Conservation (phyloP, 163 green algal genomes). For the Scenedesmus sp. region DNA sequence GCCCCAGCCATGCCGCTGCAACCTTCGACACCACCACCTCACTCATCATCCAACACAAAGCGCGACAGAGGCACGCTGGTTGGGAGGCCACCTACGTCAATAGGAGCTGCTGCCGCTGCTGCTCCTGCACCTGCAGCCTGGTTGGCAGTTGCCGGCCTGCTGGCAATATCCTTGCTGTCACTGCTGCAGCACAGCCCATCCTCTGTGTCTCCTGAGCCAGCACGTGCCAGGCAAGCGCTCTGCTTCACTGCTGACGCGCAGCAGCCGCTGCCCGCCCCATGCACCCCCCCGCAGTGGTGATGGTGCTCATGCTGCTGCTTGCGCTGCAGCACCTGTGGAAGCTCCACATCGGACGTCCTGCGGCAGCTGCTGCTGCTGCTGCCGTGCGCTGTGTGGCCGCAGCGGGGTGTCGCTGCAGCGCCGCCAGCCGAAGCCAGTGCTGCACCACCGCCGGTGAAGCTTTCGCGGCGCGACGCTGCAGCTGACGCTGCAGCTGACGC, state of each 20-base stretch:
- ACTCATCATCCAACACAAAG: conserved; percentile 15
- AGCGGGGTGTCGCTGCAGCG: background rate
- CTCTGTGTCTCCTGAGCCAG: background rate
- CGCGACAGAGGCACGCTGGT: background rate
- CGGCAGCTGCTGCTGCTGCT: background rate
- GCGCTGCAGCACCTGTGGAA: background rate
- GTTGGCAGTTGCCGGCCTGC: background rate
- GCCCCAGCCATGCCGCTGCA: background rate
- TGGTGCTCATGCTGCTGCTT: background rate
- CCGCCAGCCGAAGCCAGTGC: background rate
- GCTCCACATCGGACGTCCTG: background rate
- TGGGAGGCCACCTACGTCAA: background rate
- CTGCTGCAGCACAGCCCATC: background rate
- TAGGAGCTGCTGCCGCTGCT: background rate
- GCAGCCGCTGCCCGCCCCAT: background rate
- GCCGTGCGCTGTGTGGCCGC: background rate
- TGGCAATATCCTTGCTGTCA: no score
- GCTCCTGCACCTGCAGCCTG: background rate
- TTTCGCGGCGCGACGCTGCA: background rate
- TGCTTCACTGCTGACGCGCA: background rate
- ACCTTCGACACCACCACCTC: background rate
- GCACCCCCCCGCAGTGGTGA: background rate
- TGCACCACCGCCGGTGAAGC: background rate
- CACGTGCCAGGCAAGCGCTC: background rate
- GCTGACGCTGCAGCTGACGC: background rate